Percentiles rank a stretch among this genome's conserved stretches.
phyloP scores from a whole-genome alignment of 23 red algal genomes.

The Pyropia yezoensis region DNA sequence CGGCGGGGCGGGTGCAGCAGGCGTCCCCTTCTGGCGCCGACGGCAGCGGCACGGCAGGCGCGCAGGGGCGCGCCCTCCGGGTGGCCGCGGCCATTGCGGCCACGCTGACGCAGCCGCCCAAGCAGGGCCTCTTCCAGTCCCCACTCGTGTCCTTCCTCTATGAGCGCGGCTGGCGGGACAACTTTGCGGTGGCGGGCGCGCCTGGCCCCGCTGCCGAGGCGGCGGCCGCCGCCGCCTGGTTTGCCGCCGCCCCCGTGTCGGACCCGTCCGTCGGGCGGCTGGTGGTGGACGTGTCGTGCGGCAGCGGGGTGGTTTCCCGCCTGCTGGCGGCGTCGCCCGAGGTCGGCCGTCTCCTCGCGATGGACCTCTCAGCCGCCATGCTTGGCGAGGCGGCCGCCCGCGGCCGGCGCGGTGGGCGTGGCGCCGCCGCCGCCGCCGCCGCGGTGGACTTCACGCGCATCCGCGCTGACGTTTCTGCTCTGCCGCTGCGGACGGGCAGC shows the following conservation, averaged over 20 bases:
- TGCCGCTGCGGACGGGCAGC: constrained; percentile 49
- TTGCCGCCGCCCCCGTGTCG: constrained; percentile 1
- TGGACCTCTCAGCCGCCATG: constrained; percentile 77
- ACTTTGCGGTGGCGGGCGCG: constrained; percentile 58
- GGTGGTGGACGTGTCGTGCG: constrained; percentile 76
- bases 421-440: not conserved
- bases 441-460: constrained; percentile 37
- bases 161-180: constrained; percentile 89
- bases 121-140: constrained; percentile 60
- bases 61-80: too few relatives aligned
- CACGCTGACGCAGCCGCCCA: not conserved
- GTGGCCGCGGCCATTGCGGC: too few relatives aligned
- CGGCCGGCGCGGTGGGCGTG: not conserved
- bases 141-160: constrained; percentile 66
- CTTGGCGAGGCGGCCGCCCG: constrained; percentile 48
- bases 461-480: constrained; percentile 62
- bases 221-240: constrained; percentile 19
- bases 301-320: constrained; percentile 66
- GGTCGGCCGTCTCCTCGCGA: constrained; percentile 49
- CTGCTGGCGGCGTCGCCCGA: constrained; percentile 21
- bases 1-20: too few relatives aligned
- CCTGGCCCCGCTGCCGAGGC: constrained; percentile 58
- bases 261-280: not conserved
- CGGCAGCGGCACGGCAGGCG: too few relatives aligned
- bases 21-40: too few relatives aligned